Evolutionary conservation across 306 rosid species (phyloP).

Genomic region (Inga laurina): DNA sequence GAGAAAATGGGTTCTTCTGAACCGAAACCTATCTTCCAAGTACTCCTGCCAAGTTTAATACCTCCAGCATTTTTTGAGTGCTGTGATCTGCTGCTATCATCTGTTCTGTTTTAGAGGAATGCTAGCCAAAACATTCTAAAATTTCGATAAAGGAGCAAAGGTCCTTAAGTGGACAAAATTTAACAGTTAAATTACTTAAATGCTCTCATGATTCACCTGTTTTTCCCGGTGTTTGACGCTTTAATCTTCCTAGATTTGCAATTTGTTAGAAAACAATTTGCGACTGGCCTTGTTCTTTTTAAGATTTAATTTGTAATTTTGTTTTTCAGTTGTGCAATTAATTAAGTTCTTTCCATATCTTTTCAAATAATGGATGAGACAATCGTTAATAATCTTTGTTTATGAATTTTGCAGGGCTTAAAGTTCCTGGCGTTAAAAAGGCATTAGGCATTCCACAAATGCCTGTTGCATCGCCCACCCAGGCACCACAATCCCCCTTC

Average conservation of each 20-base stretch:
- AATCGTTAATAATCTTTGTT: background rate
- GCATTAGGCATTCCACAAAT: constrained; percentile 52
- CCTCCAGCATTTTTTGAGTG: background rate
- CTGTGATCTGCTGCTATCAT: background rate
- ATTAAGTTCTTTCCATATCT: background rate
- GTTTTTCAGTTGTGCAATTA: background rate
- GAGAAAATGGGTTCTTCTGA: background rate
- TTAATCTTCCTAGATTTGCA: background rate
- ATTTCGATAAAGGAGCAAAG: background rate
- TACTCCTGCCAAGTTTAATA: background rate
- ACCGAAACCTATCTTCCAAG: background rate
- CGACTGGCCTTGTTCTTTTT: background rate
- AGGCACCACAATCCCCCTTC: constrained; percentile 41
- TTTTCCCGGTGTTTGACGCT: background rate
- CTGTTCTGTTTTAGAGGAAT: constrained; percentile 6
- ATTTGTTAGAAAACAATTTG: background rate
- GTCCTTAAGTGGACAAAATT: background rate
- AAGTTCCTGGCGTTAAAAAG: constrained; percentile 48
- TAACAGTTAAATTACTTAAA: background rate
- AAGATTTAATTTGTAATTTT: background rate
- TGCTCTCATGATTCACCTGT: background rate
- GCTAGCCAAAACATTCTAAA: background rate
- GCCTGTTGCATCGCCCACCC: constrained; percentile 30
- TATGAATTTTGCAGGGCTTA: constrained; percentile 42
- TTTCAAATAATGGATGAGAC: background rate